Base-by-base conservation (phyloP, 83 land plant genomes). In the Picea abies region DNA sequence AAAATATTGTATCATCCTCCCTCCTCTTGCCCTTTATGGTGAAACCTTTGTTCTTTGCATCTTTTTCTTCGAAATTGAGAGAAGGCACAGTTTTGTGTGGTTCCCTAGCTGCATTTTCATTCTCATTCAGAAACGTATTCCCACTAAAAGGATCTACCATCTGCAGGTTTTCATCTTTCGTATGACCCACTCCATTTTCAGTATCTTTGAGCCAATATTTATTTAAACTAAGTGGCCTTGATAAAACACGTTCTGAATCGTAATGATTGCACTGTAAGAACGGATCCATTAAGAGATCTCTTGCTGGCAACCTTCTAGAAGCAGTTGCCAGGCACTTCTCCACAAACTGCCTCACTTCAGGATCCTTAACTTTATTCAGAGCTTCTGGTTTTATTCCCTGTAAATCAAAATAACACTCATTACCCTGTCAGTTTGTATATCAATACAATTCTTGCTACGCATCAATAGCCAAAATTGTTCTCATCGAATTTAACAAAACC, bases 371-470 rank as follows among this genome's bases (percentile, higher is more conserved):
- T 67, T 67, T 41, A 71, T 82, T 72, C 23, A 90, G 86, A 29
- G 94, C 89, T 1, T 72, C 81, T 25, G 94, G 94, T 80, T 84
- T 26, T 65, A 84, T 92, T 63, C 92, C 94, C 94, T 90, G 73
- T 22, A 82, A 22, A 65, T 70, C 19, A 16, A 83, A 77, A 65
- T 37, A 72, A 52, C 10, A 12, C 4, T 78, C 58, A 56, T 56
- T 56, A 56, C 58, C 58, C 12, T 56, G 58, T 56, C 58, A 56
- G 15, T 12, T 56, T 56, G 8, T 56, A 56, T 56, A 56, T 56
- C 58, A 56, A 56, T 56, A 56, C 14, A 12, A 12, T 56, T 56
- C 12, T 14, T 12, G 14, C 14, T 11, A 56, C 12, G 14, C 58
- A 56, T 12, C 58, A 56, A 56, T 12, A 56, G 14, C 14, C 3